Evolutionary conservation across 768 basidiomycete species (phyloP), one percentile per base, ranked within the genome.

Genomic region (Boletus coccyginus): DNA sequence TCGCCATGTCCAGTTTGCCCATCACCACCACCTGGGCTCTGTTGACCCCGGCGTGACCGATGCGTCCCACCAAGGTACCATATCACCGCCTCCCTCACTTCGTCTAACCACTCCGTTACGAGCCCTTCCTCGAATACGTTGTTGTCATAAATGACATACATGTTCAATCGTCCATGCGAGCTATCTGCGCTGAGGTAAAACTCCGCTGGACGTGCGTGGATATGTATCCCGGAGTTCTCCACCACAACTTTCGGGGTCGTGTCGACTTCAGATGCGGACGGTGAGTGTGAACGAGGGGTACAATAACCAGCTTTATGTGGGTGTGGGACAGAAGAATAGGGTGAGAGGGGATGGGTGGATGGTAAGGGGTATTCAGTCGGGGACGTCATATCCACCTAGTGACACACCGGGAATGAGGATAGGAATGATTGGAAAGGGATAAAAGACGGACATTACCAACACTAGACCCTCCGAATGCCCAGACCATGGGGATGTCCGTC

Each of bases 61-160:
- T 39, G 38, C 38, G 38, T 0, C 0, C 17, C 55, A 21, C 74
- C 63, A 12, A 73, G 64, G 53, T 73, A 76, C 61, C 66, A 71
- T 31, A 66, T 35, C 12, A 71, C 57, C 0, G 74, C 77, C 11
- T 53, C 61, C 36, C 58, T 69, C 5, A 81, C 71, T 56, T 84
- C 81, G 11, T 69, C 63, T 47, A 84, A 55, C 78, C 80, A 83
- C 64, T 81, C 82, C 9, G 52, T 61, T 8, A 81, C 72, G 10
- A 77, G 56, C 1, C 53, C 68, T 7, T 72, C 68, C 3, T 77
- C 72, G 45, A 75, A 83, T 5, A 79, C 77, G 58, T 83, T 80
- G 7, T 62, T 67, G 46, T 85, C 83, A 60, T 71, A 78, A 58
- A 52, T 75, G 5, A 73, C 43, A 14, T 61, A 52, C 44, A 82